Base-by-base conservation (phyloP, 495 filamentous ascomycete genomes). In the Chlorociboria aeruginascens region DNA sequence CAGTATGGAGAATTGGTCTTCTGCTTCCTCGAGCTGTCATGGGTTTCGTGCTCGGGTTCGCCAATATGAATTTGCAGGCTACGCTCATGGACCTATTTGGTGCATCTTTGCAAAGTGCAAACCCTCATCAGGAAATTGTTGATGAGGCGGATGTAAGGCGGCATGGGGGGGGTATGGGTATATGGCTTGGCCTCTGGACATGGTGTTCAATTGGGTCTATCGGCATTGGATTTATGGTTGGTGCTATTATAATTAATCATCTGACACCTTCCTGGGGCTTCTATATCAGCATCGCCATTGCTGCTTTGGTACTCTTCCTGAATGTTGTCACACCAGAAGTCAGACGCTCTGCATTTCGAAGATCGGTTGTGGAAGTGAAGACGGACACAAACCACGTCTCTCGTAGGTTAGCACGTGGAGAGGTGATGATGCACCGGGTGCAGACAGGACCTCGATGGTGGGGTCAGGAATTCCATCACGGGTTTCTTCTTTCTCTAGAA, bases 161-260 rank as follows among this genome's bases (percentile, higher is more conserved):
- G 32, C 80, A 83, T 49, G 84, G 84, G 12, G 82, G 83, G 32
- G 83, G 84, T 3, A 78, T 85, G 63, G 84, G 84, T 3, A 61
- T 83, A 12, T 89, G 85, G 84, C 67, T 89, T 32, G 83, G 85
- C 3, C 66, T 86, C 28, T 88, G 82, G 80, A 77, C 78, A 3
- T 88, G 80, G 76, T 80, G 79, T 54, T 81, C 71, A 50, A 79
- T 79, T 44, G 81, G 80, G 8, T 81, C 77, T 29, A 63, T 85
- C 36, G 76, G 78, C 3, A 50, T 84, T 29, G 85, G 85, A 8
- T 86, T 86, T 52, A 51, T 83, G 32, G 65, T 83, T 46, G 85
- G 84, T 9, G 79, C 81, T 28, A 52, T 69, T 30, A 77, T 86
- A 55, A 80, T 86, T 52, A 72, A 78, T 43, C 52, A 41, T 8